phyloP scores from a whole-genome alignment of 441 rosid genomes.

The Daphne laureola region DNA sequence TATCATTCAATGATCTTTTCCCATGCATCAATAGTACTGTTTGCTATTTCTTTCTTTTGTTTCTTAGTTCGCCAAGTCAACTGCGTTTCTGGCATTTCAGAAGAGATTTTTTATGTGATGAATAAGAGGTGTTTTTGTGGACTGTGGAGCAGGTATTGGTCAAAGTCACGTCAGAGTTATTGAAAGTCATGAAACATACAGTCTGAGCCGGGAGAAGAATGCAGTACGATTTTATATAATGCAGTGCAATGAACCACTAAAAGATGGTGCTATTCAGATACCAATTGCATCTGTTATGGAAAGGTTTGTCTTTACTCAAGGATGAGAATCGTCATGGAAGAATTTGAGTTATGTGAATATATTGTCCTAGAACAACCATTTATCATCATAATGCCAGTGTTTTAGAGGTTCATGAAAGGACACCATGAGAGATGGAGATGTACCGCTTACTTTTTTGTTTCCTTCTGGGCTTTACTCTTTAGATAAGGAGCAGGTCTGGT shows the following conservation, averaged over 20 bases:
- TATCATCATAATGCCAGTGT: no score
- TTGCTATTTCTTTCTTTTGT: no score
- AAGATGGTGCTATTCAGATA: constrained; percentile 18
- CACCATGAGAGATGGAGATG: background rate
- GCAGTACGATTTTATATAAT: constrained; percentile 59
- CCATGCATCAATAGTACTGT: no score
- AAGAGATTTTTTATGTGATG: constrained; percentile 1
- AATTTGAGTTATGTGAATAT: no score
- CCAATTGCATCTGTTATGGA: constrained; percentile 39
- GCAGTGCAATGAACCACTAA: constrained; percentile 39
- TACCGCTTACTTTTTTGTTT: background rate
- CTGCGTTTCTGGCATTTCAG: background rate
- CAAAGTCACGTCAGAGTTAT: constrained; percentile 41
- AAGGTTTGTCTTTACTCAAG: constrained; percentile 35
- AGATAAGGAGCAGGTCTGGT: background rate
- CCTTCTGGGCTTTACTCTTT: background rate
- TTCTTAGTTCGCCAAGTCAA: no score
- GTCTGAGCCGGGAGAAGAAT: constrained; percentile 60
- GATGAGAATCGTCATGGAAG: background rate
- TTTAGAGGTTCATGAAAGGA: no score
- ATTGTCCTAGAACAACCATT: no score
- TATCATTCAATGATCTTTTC: no score
- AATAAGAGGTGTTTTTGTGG: constrained; percentile 12
- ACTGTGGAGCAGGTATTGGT: constrained; percentile 39
- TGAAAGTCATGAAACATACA: constrained; percentile 55